Conservation (phyloP, 176 grass and related monocot genomes). For the Zizania latifolia region DNA sequence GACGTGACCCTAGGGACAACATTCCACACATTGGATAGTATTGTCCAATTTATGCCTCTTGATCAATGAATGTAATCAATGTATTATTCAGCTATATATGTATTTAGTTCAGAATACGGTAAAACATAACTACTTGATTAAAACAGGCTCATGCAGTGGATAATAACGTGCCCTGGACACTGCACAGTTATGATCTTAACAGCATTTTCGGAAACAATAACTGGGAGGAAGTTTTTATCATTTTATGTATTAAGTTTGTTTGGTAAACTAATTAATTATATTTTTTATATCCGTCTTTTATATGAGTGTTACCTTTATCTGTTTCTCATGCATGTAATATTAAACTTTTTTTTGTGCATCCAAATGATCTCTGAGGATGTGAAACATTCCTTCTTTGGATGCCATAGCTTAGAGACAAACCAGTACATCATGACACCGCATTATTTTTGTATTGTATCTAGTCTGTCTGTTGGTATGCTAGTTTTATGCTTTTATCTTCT, state of each 20-base stretch:
- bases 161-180: not conserved
- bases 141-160: not conserved
- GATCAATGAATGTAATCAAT: not conserved
- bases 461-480: not conserved
- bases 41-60: not conserved
- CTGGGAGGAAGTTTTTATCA: not conserved
- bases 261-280: slow-evolving; percentile 6
- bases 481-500: not conserved
- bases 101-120: not conserved
- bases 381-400: not conserved
- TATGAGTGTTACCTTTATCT: not conserved
- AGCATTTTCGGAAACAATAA: not conserved
- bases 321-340: slow-evolving; percentile 1
- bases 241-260: not conserved
- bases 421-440: not conserved
- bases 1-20: not conserved
- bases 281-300: not conserved
- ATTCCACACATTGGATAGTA: not conserved
- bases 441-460: not conserved
- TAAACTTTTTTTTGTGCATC: not conserved
- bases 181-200: not conserved
- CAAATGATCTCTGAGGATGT: not conserved
- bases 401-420: not conserved
- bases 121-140: not conserved
- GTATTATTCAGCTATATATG: not conserved